phyloP scores from a whole-genome alignment of 768 basidiomycete species.

The Rhodotorula kratochvilovae region DNA sequence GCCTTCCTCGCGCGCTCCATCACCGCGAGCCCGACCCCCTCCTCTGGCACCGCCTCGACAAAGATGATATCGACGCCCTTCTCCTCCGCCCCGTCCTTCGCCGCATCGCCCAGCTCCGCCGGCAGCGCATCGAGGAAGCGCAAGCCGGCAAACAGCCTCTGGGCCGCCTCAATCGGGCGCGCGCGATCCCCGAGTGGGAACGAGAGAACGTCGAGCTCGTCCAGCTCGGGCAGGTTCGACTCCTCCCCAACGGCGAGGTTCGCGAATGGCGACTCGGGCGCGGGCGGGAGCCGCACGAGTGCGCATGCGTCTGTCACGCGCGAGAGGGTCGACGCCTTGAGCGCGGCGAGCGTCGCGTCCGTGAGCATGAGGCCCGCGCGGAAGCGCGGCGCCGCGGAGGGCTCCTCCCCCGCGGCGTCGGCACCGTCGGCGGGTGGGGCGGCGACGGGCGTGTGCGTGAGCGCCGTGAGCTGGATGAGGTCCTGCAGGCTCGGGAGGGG shows the following conservation, averaged over 20 bases:
- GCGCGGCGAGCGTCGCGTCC: constrained; percentile 53
- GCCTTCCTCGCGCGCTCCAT: constrained; percentile 94
- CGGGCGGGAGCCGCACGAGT: not conserved
- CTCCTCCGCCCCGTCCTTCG: constrained; percentile 37
- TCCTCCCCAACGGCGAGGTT: constrained; percentile 12
- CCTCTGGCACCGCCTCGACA: constrained; percentile 76
- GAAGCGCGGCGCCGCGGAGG: not conserved
- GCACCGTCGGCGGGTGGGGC: not conserved
- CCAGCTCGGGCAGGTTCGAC: constrained; percentile 21
- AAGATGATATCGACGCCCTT: constrained; percentile 74
- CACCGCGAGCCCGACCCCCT: constrained; percentile 78
- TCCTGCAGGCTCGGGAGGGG: constrained; percentile 28
- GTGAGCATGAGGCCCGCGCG: constrained; percentile 68
- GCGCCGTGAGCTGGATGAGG: constrained; percentile 19
- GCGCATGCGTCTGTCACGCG: not conserved
- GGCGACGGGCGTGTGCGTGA: constrained; percentile 7
- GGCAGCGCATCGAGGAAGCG: constrained; percentile 62
- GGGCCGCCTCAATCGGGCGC: constrained; percentile 63
- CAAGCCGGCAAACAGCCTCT: constrained; percentile 79
- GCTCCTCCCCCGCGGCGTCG: not conserved
- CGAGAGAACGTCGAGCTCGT: constrained; percentile 19
- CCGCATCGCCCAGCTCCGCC: not conserved
- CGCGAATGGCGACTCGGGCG: constrained; percentile 32
- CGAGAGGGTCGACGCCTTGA: not conserved
- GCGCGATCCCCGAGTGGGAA: constrained; percentile 44